Base-by-base conservation (phyloP, 129 eudicot genomes). In the Flaveria robusta region DNA sequence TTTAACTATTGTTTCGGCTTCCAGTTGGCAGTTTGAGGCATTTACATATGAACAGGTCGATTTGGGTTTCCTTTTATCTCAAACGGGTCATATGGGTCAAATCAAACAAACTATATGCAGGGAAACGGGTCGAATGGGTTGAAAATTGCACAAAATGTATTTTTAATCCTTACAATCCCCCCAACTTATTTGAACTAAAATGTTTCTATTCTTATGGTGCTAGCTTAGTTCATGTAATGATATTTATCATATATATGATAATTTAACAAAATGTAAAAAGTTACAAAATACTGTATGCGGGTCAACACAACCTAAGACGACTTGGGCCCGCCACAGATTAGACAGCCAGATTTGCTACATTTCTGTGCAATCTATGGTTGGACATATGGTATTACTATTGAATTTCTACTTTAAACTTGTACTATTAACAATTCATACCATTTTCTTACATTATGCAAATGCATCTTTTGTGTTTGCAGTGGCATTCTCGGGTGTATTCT, bases 391-490 rank as follows among this genome's bases (percentile, higher is more conserved):
- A 42, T 49, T 49, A 49, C 55, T 49, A 15, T 26, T 74, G 26
- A 43, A 74, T 58, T 58, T 59, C 12, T 56, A 37, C 56, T 20
- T 41, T 73, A 20, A 47, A 29, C 24, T 18, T 11, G 55, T 20
- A 43, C 46, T 45, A 34, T 6, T 6, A 45, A 66, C 16, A 29
- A 50, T 8, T 50, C 12, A 74, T 54, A 60, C 29, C 65, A 37
- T 76, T 34, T 66, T 18, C 66, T 39, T 75, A 34, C 63, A 45
- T 22, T 71, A 2, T 79, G 78, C 74, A 78, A 23, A 19, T 27
- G 19, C 26, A 31, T 62, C 4, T 62, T 62, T 62, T 20, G 56
- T 11, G 55, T 47, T 22, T 62, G 43, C 58, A 62, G 43, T 71
- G 23, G 45, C 73, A 46, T 9, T 55, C 56, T 76, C 8, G 22